Evolutionary conservation across 2,329 filamentous ascomycete genomes (phyloP).

Genomic region (Trichocomaceae sp.): DNA sequence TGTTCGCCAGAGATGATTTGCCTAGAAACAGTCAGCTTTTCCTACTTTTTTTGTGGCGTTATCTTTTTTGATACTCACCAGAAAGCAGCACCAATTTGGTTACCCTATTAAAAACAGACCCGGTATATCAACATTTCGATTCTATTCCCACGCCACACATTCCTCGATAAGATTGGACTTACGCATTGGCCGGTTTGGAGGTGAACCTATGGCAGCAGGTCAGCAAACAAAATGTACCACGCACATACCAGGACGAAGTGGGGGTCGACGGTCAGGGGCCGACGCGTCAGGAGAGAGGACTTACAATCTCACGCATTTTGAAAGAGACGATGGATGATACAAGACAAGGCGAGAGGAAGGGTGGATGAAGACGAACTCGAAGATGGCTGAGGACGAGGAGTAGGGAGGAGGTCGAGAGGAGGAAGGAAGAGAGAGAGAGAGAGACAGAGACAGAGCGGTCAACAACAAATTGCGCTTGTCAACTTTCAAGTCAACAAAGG

Average conservation of each 20-base stretch:
- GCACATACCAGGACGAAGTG: slow-evolving; percentile 22
- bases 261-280: slow-evolving; percentile 26
- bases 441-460: slow-evolving; percentile 23
- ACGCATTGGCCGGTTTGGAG: slow-evolving; percentile 99
- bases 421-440: slow-evolving; percentile 7
- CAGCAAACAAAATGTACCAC: slow-evolving; percentile 24
- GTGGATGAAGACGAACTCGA: neutral
- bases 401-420: slow-evolving; percentile 13
- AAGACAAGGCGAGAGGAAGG: neutral
- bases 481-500: slow-evolving; percentile 18
- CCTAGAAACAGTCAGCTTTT: slow-evolving; percentile 47
- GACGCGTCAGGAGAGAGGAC: slow-evolving; percentile 39
- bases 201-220: slow-evolving; percentile 66
- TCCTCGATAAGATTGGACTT: slow-evolving; percentile 40
- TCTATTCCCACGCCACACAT: neutral
- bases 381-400: slow-evolving; percentile 14
- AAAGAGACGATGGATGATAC: slow-evolving; percentile 6
- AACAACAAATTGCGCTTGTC: slow-evolving; percentile 22
- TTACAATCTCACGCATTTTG: slow-evolving; percentile 70
- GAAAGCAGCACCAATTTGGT: slow-evolving; percentile 99
- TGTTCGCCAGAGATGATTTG: slow-evolving; percentile 85
- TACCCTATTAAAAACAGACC: slow-evolving; percentile 62
- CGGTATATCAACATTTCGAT: slow-evolving; percentile 20
- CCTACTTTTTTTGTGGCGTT: neutral
- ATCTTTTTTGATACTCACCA: slow-evolving; percentile 55